Evolutionary conservation across 768 basidiomycete species (phyloP).

Genomic region (Tephrocybe sp.): DNA sequence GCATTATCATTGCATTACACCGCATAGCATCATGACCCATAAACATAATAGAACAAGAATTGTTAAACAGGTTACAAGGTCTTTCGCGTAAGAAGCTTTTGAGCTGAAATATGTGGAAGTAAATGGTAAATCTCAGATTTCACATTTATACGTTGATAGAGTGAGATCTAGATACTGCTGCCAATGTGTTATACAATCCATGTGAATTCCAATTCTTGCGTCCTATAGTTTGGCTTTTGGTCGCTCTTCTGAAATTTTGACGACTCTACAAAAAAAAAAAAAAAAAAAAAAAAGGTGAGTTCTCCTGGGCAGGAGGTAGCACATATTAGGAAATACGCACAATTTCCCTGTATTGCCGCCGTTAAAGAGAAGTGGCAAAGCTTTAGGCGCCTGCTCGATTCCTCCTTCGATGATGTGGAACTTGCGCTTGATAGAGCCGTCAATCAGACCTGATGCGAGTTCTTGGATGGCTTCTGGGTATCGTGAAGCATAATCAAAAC

Average conservation of each 20-base stretch:
- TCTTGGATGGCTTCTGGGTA: conserved; percentile 58
- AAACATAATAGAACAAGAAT: neutral
- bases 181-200: neutral
- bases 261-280: conserved; percentile 37
- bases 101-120: too few species aligned
- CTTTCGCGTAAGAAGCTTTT: too few species aligned
- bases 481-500: conserved; percentile 69
- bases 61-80: neutral
- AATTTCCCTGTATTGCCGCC: conserved; percentile 83
- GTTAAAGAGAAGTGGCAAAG: conserved; percentile 68
- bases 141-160: too few species aligned
- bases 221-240: conserved; percentile 30
- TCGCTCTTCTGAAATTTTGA: conserved; percentile 51
- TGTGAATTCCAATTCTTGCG: neutral
- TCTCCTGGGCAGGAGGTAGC: neutral
- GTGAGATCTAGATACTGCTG: too few species aligned
- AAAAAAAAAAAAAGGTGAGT: too few species aligned
- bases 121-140: too few species aligned
- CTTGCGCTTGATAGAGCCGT: conserved; percentile 74
- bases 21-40: neutral
- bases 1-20: conserved; percentile 6
- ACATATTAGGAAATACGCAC: conserved; percentile 25
- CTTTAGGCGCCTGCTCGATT: conserved; percentile 66
- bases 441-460: conserved; percentile 52
- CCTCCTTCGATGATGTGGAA: conserved; percentile 77